Base-by-base conservation (phyloP, 495 filamentous ascomycete genomes). In the Glonium stellatum region DNA sequence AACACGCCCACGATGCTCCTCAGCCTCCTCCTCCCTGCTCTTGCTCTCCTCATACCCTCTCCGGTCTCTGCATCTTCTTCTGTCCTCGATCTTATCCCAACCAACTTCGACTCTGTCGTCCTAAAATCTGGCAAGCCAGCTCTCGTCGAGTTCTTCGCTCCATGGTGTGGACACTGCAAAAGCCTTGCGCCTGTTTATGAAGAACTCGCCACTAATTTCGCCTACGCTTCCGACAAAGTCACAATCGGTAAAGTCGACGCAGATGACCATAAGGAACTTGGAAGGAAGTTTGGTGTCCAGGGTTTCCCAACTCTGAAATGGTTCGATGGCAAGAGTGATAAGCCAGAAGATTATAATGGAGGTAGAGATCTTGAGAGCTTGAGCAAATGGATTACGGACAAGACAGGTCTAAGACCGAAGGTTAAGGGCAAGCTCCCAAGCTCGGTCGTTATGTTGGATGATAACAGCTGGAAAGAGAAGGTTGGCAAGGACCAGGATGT, bases 161-260 rank as follows among this genome's bases (percentile, higher is more conserved):
- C 93, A 58, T 98, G 93, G 93, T 98, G 95, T 74, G 95, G 95
- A 49, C 90, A 98, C 82, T 98, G 93, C 88, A 97, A 97, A 80
- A 96, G 76, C 61, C 87, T 98, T 10, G 95, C 92, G 21, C 93
- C 93, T 42, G 77, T 93, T 55, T 98, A 93, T 73, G 93, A 98
- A 73, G 88, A 98, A 73, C 84, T 98, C n/a, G 92, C 84, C 54
- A 72, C 79, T 36, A 76, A 76, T 54, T 91, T 88, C 71, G 83
- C 84, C 41, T 84, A 80, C 62, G 82, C 84, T 63, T 82, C 86
- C 64, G 85, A 95, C 73, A 90, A 92, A 70, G 84, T 98, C 31
- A 83, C 82, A 68, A 89, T 98, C 68, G 93, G 84, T 64, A 97
- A 97, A 78, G 93, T 98, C 68, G 90, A 98, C 70, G 93, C 91